Conservation (phyloP, 1,284 basidiomycete genomes). For the Kalmanozyma brasiliensis region DNA sequence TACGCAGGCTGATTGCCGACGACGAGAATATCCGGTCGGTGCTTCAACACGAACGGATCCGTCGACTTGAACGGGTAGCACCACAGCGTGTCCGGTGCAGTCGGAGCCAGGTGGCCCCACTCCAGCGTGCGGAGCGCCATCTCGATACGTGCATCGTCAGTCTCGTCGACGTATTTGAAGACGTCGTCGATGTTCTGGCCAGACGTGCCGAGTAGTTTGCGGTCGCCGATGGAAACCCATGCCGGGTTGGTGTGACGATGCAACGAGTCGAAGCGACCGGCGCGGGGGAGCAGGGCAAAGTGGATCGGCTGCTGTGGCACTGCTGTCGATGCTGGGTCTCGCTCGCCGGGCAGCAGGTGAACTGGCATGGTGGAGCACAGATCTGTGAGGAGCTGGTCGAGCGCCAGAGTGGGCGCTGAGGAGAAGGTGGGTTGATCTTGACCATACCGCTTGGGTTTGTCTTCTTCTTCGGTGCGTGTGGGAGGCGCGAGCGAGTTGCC, state of each 20-base stretch:
- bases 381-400: slow-evolving; percentile 80
- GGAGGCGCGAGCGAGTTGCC: slow-evolving; percentile 54
- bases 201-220: slow-evolving; percentile 79
- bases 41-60: slow-evolving; percentile 88
- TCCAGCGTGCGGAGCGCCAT: slow-evolving; percentile 83
- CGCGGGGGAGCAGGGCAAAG: slow-evolving; percentile 84
- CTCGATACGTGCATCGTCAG: slow-evolving; percentile 71
- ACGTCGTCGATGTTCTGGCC: slow-evolving; percentile 96
- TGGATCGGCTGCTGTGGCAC: slow-evolving; percentile 95
- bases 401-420: slow-evolving; percentile 69
- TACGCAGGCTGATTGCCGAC: slow-evolving; percentile 84
- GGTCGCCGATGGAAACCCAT: slow-evolving; percentile 75
- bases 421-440: slow-evolving; percentile 41
- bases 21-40: slow-evolving; percentile 88
- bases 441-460: slow-evolving; percentile 39
- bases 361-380: slow-evolving; percentile 71
- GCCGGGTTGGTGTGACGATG: slow-evolving; percentile 87
- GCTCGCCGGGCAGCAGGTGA: slow-evolving; percentile 82
- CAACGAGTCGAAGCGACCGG: slow-evolving; percentile 73
- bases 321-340: slow-evolving; percentile 86
- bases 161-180: slow-evolving; percentile 80
- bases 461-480: slow-evolving; percentile 35
- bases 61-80: slow-evolving; percentile 89
- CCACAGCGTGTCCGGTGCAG: slow-evolving; percentile 96
- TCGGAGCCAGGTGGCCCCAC: slow-evolving; percentile 97